Base-by-base conservation (phyloP, 176 grass and related monocot species). In the Oryza punctata region DNA sequence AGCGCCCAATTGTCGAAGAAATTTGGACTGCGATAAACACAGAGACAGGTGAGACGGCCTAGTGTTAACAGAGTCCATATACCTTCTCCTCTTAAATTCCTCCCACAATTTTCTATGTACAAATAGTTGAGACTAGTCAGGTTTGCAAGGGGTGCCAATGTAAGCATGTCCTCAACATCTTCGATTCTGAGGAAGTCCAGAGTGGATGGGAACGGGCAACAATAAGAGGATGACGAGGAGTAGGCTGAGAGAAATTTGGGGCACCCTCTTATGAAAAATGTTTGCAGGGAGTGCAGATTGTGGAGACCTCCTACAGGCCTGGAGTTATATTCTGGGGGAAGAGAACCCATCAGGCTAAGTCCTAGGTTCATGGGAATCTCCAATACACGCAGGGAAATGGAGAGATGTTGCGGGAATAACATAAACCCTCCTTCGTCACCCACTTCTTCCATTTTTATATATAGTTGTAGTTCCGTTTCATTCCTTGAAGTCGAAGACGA, bases 21-120 rank as follows among this genome's bases (percentile, higher is more conserved):
- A 15, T 41, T 61, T 5, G 75, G 32, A 12, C 0, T 38, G 13
- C 0, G 0, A 1, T 0, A 0, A 59, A 64, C 12, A 0, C 0
- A 0, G 12, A 81, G 60, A 0, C 0, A 0, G 10, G 43, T 45
- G 43, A 45, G 43, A 12, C 43, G 3, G 9, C 43, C 43, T 45
- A 12, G 79, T 33, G 32, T 28, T 2, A 60, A 13, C n/a, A 81
- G 23, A 41, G n/a, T 7, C 79, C 2, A 2, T 25, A 81, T 0
- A 13, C 79, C 67, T n/a, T 81, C 32, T 0, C 3, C 5, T 71
- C 23, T 71, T 19, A 59, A 41, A 41, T 70, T 46, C 32, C 38
- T 24, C 10, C 66, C 47, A 45, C 43, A 45, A 12, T 45, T 45
- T 1, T 0, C 0, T 37, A 76, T 23, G 0, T 0, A 0, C 9